Evolutionary conservation across 2,329 filamentous ascomycete species (phyloP).

Genomic region (Microdochium bolleyi): DNA sequence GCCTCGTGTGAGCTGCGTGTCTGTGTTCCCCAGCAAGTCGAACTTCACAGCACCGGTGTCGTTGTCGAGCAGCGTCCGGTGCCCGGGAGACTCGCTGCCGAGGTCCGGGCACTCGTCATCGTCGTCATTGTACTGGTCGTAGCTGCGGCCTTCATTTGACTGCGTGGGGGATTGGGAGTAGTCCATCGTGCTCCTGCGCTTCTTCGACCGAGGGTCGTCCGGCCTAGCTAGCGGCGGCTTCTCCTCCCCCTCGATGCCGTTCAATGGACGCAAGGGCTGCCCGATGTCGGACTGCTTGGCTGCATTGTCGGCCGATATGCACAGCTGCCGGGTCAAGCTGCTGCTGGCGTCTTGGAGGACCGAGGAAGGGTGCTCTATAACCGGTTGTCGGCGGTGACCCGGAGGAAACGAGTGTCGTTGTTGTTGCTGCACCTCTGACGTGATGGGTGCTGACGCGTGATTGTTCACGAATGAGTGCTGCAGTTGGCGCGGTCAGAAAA

Average conservation of each 20-base stretch:
- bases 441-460: not conserved
- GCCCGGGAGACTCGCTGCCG: slow-evolving; percentile 13
- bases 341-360: not conserved
- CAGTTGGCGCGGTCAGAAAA: not conserved
- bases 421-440: not conserved
- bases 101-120: slow-evolving; percentile 15
- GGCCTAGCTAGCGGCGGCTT: slow-evolving; percentile 3
- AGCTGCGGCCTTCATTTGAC: slow-evolving; percentile 47
- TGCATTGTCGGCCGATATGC: not conserved
- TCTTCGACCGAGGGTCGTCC: not conserved
- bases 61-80: slow-evolving; percentile 31
- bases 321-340: not conserved
- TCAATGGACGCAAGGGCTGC: slow-evolving; percentile 5
- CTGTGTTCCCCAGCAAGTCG: slow-evolving; percentile 18
- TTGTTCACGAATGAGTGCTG: not conserved
- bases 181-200: slow-evolving; percentile 27
- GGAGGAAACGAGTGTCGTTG: not conserved
- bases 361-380: not conserved
- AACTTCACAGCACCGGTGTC: slow-evolving; percentile 34
- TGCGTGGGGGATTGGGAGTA: slow-evolving; percentile 48
- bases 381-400: not conserved
- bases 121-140: slow-evolving; percentile 31
- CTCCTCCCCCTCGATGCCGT: slow-evolving; percentile 8
- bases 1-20: slow-evolving; percentile 33
- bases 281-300: not conserved